Evolutionary conservation across 768 basidiomycete genomes (phyloP).

Genomic region (Lyophyllum atratum): DNA sequence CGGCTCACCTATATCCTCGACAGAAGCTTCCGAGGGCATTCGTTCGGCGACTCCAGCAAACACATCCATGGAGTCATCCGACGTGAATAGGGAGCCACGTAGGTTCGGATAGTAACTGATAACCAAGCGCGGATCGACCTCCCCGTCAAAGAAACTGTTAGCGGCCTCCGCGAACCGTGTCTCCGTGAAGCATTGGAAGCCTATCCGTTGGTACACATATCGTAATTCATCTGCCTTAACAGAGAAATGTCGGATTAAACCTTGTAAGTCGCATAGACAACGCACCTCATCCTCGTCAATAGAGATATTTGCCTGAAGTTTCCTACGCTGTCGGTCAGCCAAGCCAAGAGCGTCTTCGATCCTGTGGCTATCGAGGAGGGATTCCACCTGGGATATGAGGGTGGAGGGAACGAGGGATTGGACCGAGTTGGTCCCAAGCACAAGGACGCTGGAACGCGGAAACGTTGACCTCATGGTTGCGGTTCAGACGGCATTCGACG

Average conservation of each 20-base stretch:
- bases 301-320: constrained; percentile 51
- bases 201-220: constrained; percentile 82
- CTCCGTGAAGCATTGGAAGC: constrained; percentile 75
- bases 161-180: constrained; percentile 86
- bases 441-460: constrained; percentile 68
- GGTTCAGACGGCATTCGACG: neutral
- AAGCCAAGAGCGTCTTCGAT: constrained; percentile 66
- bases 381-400: constrained; percentile 71
- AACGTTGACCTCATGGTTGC: constrained; percentile 39
- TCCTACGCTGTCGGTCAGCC: constrained; percentile 61
- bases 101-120: constrained; percentile 80
- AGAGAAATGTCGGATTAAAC: neutral
- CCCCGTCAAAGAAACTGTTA: constrained; percentile 73
- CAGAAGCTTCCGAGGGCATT: constrained; percentile 65
- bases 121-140: constrained; percentile 81
- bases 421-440: constrained; percentile 61
- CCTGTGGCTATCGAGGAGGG: constrained; percentile 62
- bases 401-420: constrained; percentile 72
- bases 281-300: constrained; percentile 59
- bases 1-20: constrained; percentile 87
- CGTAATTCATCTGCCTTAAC: constrained; percentile 65
- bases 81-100: constrained; percentile 61
- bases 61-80: constrained; percentile 61
- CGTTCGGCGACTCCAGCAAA: constrained; percentile 75
- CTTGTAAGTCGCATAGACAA: neutral